These are phyloP conservation scores for Debaryomyces tyrocola DNA, from an alignment of 805 yeast species.

Conservation along the genomic window DNA sequence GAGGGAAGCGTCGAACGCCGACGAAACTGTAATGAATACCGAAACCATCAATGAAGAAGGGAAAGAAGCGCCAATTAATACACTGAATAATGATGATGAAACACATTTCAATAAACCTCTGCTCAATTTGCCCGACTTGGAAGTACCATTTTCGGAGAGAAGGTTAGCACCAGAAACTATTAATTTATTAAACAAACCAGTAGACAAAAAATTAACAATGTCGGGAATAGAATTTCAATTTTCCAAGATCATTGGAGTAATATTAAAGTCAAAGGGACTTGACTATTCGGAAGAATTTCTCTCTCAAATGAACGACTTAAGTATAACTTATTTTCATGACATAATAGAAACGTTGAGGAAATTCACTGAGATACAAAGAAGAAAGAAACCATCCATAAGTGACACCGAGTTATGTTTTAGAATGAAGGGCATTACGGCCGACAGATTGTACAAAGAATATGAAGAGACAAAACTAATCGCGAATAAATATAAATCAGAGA, in stretches of 20 bases:
- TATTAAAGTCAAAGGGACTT: conserved; percentile 21
- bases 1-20: no score
- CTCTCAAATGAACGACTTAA: conserved; percentile 26
- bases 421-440: conserved; percentile 40
- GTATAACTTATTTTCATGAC: conserved; percentile 30
- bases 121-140: background rate
- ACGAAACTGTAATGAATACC: background rate
- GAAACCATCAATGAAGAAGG: background rate
- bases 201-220: background rate
- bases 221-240: conserved; percentile 28
- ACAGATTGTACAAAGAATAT: conserved; percentile 40
- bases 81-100: background rate
- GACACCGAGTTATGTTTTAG: conserved; percentile 50
- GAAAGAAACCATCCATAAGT: conserved; percentile 50
- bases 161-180: background rate
- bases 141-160: background rate
- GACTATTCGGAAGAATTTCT: conserved; percentile 27
- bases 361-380: conserved; percentile 59
- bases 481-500: conserved; percentile 9
- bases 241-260: conserved; percentile 26
- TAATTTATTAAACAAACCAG: background rate
- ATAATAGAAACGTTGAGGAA: conserved; percentile 46
- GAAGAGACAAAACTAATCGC: conserved; percentile 18
- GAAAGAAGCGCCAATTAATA: background rate
- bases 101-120: background rate